phyloP scores from a whole-genome alignment of 306 rosid species.

The Dalbergia oliveri region DNA sequence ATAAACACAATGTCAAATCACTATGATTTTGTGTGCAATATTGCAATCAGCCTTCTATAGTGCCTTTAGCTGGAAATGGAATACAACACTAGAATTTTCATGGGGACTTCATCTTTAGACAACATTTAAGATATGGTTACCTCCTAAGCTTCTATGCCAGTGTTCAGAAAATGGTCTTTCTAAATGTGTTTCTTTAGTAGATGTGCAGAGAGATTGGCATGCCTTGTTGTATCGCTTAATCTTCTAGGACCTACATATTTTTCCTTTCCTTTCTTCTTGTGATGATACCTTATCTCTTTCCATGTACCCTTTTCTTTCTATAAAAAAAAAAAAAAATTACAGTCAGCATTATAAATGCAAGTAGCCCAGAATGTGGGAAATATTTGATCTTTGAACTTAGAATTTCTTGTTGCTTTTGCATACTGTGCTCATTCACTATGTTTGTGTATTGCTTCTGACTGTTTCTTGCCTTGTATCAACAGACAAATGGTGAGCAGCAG shows the following conservation, averaged over 20 bases:
- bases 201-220: too few species aligned
- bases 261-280: too few species aligned
- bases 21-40: neutral
- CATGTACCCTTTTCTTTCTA: too few species aligned
- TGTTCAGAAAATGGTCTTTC: neutral
- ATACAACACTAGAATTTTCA: neutral
- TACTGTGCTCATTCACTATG: neutral
- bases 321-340: neutral
- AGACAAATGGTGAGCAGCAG: constrained; percentile 93
- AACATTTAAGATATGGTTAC: neutral
- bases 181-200: too few species aligned
- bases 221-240: too few species aligned
- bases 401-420: neutral
- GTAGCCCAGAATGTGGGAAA: neutral
- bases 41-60: neutral
- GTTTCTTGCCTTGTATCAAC: constrained; percentile 41
- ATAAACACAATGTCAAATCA: neutral
- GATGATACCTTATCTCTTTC: too few species aligned
- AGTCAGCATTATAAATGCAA: constrained; percentile 9
- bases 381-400: constrained; percentile 1
- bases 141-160: neutral
- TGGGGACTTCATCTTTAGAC: neutral
- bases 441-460: constrained; percentile 38
- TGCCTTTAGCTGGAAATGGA: neutral
- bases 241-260: too few species aligned